These are phyloP conservation scores for Thalassiosira livingstoniorum DNA, from an alignment of 352 stramenopile genomes.

Conservation along the genomic window DNA sequence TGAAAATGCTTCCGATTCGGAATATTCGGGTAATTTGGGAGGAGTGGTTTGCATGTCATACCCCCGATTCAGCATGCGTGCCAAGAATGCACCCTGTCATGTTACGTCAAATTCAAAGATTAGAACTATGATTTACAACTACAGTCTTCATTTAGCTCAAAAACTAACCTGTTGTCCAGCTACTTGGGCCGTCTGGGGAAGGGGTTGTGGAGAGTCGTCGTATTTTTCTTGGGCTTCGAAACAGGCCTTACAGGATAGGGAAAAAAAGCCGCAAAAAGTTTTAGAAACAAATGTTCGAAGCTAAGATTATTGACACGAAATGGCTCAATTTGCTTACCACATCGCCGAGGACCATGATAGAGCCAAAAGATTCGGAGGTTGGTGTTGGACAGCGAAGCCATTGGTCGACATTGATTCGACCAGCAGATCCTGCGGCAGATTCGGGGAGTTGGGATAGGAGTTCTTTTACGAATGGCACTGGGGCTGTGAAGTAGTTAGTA, in stretches of 20 bases:
- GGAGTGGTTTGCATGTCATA: constrained; percentile 76
- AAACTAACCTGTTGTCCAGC: constrained; percentile 87
- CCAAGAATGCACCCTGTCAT: constrained; percentile 86
- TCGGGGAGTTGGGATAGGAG: constrained; percentile 70
- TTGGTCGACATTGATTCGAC: constrained; percentile 80
- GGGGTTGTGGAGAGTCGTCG: constrained; percentile 42
- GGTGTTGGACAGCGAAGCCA: constrained; percentile 69
- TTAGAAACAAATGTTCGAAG: constrained; percentile 42
- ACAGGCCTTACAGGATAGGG: constrained; percentile 77
- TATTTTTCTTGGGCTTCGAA: constrained; percentile 55
- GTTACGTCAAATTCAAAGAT: too few species aligned
- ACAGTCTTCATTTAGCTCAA: too few species aligned
- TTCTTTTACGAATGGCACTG: constrained; percentile 79
- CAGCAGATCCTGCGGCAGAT: constrained; percentile 57
- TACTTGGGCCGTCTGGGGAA: constrained; percentile 89
- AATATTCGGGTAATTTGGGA: constrained; percentile 54
- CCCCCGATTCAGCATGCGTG: constrained; percentile 79
- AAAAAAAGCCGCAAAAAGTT: constrained; percentile 72
- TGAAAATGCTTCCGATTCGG: constrained; percentile 30
- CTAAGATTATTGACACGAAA: constrained; percentile 77
- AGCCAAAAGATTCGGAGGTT: constrained; percentile 58
- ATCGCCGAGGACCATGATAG: constrained; percentile 82
- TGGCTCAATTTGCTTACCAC: constrained; percentile 76
- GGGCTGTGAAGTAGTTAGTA: too few species aligned
- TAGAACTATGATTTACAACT: too few species aligned